Conservation (phyloP, 106 monocot genomes). For the Allium sativum region DNA sequence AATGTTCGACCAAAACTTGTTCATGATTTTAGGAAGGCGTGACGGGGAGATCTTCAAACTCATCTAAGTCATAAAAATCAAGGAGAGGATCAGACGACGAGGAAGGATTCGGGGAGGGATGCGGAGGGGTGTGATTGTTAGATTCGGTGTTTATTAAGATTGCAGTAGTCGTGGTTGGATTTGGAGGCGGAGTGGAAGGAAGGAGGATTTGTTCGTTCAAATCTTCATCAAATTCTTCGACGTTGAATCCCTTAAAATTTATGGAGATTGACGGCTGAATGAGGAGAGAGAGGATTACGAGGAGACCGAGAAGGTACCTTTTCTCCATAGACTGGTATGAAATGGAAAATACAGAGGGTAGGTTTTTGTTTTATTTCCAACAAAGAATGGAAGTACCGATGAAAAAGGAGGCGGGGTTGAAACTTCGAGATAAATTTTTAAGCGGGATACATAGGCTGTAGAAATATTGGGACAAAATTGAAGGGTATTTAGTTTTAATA, state of each 20-base stretch:
- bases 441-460: too few species aligned
- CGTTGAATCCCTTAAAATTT: conserved; percentile 26
- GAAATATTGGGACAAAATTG: too few species aligned
- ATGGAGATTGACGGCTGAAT: conserved; percentile 9
- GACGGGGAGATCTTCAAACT: conserved; percentile 85
- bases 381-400: too few species aligned
- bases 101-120: not conserved
- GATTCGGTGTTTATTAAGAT: conserved; percentile 9
- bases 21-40: conserved; percentile 9
- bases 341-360: too few species aligned
- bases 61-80: conserved; percentile 85
- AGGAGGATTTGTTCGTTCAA: conserved; percentile 8
- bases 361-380: too few species aligned
- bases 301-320: too few species aligned
- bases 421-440: too few species aligned
- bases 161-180: not conserved
- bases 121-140: conserved; percentile 6
- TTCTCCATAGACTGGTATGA: too few species aligned
- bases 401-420: too few species aligned
- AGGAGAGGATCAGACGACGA: conserved; percentile 10
- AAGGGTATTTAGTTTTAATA: too few species aligned
- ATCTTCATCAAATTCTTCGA: conserved; percentile 12
- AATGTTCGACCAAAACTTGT: not conserved
- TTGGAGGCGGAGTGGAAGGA: not conserved
- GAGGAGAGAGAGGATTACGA: conserved; percentile 11